Evolutionary conservation across 805 yeast species (phyloP), one percentile per base, ranked within the genome.

Genomic region (Phaffomyces opuntiae): DNA sequence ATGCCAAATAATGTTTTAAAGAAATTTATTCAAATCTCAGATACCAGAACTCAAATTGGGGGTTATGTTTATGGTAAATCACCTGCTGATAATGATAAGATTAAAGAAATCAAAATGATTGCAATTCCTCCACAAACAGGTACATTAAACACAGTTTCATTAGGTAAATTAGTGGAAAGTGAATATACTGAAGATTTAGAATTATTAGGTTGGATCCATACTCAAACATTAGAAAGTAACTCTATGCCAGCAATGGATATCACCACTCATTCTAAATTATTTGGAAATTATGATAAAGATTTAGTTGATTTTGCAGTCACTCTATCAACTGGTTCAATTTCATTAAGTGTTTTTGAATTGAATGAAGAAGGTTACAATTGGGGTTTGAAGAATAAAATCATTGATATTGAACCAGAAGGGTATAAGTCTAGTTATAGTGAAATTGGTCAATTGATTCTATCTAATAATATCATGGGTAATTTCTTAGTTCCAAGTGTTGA

Each of bases 191-290:
- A 72, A n/a, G 84, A 77, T 2, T 62, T 87, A 33, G 90, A 88
- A 56, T 76, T 93, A 6, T 63, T 93, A 16, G 99, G 99, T 1
- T 87, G 96, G 96, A 75, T 93, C n/a, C 97, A 91, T 60, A 87
- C 97, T 0, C 88, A 83, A 61, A 73, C 83, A 1, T 77, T 76
- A 17, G 96, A 86, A 35, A 52, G 73, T 7, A 75, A 76, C 41
- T 69, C 72, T 43, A 74, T 90, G 68, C 69, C 84, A 7, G 80
- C 96, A 0, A 65, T 73, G 33, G 97, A 91, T 52, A 77, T 87
- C 14, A 73, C 84, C 2, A 74, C 79, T 0, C 84, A 81, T 45
- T 51, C 72, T 7, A 59, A 69, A 25, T 48, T 69, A 31, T 67
- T 73, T 17, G 55, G 62, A 3, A 61, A 65, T 13, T 56, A 59